Evolutionary conservation across 306 rosid species (phyloP), one percentile per base, ranked within the genome.

Genomic region (Medicago lupulina): DNA sequence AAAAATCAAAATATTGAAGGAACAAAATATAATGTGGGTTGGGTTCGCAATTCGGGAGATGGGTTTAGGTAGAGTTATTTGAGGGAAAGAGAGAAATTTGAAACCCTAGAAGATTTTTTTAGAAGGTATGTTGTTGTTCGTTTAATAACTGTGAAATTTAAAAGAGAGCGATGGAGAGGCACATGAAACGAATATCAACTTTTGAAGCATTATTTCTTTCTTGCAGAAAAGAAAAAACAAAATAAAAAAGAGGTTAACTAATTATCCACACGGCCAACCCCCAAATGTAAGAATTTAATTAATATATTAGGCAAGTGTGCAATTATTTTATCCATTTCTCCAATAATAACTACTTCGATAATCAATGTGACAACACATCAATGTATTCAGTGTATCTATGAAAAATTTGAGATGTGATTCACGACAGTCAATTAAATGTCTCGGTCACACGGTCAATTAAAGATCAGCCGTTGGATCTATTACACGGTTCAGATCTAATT

Each of bases 71-170:
- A 28, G 17, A 13, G 16, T 25, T 9, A 28, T 13, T 60, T 60
- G 19, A 60, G 67, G 41, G 40, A n/a, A 7, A 61, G 10, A 66
- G 7, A 54, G 63, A 69, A 67, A 70, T 49, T 16, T 16, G 70
- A 83, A 89, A 81, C 80, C 84, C 85, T 57, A 80, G 3, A 74
- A 51, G 23, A 1, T 23, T 23, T 23, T 47, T 69, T 28, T 3
- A 28, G 31, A 28, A 28, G 31, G 31, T 28, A 28, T 28, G 3
- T 21, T 12, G 17, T 68, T 68, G n/a, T 69, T 12, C 2, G 69
- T 57, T 28, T 14, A 3, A 31, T 15, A 15, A 31, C 4, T 46
- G 4, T n/a, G 40, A 51, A 67, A 5, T 72, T 53, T 25, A n/a
- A 53, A 73, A 28, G 18, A 25, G 75, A 21, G 64, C 59, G 59